Base-by-base conservation (phyloP, 108 stramenopile genomes). In the Cyclostephanos tholiformis region DNA sequence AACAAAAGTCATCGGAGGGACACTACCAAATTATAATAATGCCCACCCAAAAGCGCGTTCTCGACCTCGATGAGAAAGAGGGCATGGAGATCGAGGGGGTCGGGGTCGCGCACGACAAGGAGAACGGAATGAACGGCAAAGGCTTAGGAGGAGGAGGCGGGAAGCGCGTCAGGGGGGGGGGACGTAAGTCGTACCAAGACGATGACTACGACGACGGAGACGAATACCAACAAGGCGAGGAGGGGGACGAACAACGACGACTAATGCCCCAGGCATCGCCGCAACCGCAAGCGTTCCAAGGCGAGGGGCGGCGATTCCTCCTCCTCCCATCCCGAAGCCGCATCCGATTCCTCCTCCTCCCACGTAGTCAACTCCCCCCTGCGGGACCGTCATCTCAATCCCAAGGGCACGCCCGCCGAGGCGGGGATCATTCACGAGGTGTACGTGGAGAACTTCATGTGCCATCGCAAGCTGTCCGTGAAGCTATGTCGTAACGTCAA, bases 371-470 rank as follows among this genome's bases (percentile, higher is more conserved):
- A 63, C 63, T 80, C 80, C 10, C 80, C 75, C 29, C 19, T 80
- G 20, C 39, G 49, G 27, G 76, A 75, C 29, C 76, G 57, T 13
- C 75, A 72, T 56, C 53, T 67, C 29, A 84, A 83, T 69, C 81
- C 74, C 44, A 46, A 67, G 8, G 85, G 84, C 22, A 67, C 73
- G 29, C 79, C 86, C 39, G 78, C 87, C 38, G 84, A 87, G 65
- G 86, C 91, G 14, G 93, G 91, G 0, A 71, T 91, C 20, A 89
- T 95, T 67, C 63, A 77, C 19, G 62, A 75, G 51, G 82, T 98
- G 19, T 89, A 94, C 85, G 84, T 90, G 27, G 91, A 97, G 67
- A 94, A 99, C 74, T 99, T 99, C 82, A 99, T 99, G 98, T 97
- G 94, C 76, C 95, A 97, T 67, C 82, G 81, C 62, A 90, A 86